Evolutionary conservation across 1,284 basidiomycete species (phyloP).

Genomic region (Trametes versicolor): DNA sequence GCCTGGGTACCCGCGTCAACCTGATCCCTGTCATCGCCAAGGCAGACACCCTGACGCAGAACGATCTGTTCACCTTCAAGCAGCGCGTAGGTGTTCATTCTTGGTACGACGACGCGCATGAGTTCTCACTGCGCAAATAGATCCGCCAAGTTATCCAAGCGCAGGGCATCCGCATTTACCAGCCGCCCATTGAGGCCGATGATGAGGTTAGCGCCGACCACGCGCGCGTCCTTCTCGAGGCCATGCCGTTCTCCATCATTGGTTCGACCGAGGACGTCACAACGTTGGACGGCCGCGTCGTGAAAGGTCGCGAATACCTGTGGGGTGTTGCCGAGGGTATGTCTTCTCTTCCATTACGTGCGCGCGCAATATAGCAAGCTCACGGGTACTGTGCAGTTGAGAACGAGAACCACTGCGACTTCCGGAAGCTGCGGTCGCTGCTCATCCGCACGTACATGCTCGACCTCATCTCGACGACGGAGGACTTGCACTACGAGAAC

Average conservation of each 20-base stretch:
- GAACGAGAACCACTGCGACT: slow-evolving; percentile 99
- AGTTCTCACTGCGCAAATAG: slow-evolving; percentile 49
- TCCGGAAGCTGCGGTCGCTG: slow-evolving; percentile 96
- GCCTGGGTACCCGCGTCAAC: slow-evolving; percentile 95
- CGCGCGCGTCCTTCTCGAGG: slow-evolving; percentile 85
- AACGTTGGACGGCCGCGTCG: slow-evolving; percentile 90
- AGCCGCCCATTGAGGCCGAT: slow-evolving; percentile 91
- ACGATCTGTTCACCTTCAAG: slow-evolving; percentile 93
- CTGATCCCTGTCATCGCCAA: slow-evolving; percentile 98
- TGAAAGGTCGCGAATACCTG: slow-evolving; percentile 99
- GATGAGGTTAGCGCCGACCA: slow-evolving; percentile 92
- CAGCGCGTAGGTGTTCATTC: slow-evolving; percentile 72
- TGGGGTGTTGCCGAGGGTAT: slow-evolving; percentile 98
- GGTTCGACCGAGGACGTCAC: slow-evolving; percentile 96
- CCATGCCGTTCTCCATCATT: slow-evolving; percentile 99
- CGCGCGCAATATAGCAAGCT: background rate
- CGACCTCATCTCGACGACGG: slow-evolving; percentile 95
- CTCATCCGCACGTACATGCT: slow-evolving; percentile 99
- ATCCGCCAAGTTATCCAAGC: slow-evolving; percentile 92
- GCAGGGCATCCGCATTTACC: slow-evolving; percentile 96
- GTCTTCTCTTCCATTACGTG: slow-evolving; percentile 33
- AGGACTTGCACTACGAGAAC: slow-evolving; percentile 97
- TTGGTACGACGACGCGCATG: background rate
- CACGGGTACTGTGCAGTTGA: slow-evolving; percentile 69
- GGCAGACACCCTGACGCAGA: slow-evolving; percentile 95